phyloP scores from a whole-genome alignment of 164 flowering plant species.

The Brasenia schreberi region DNA sequence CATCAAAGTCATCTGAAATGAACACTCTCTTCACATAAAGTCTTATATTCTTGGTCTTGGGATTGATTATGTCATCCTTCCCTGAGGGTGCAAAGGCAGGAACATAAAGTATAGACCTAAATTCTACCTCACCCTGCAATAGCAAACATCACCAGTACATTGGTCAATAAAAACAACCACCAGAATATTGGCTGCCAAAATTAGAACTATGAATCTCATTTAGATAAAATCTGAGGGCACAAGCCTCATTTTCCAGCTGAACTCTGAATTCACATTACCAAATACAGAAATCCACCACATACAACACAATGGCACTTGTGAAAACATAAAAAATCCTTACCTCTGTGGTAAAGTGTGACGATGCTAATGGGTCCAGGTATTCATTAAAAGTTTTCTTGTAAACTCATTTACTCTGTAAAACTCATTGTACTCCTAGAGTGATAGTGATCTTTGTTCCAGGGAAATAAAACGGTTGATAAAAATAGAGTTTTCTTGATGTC shows the following conservation, averaged over 20 bases:
- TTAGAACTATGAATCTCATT: too few relatives aligned
- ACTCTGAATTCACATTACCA: too few relatives aligned
- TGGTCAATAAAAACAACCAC: too few relatives aligned
- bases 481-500: too few relatives aligned
- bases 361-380: conserved; percentile 91
- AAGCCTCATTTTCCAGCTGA: too few relatives aligned
- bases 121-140: conserved; percentile 93
- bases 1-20: conserved; percentile 95
- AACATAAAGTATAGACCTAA: conserved; percentile 82
- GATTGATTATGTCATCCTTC: conserved; percentile 62
- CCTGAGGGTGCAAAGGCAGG: conserved; percentile 60
- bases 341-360: conserved; percentile 97
- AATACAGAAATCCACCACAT: too few relatives aligned
- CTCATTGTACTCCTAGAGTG: conserved; percentile 86
- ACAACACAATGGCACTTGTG: background rate
- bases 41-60: conserved; percentile 89
- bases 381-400: conserved; percentile 74
- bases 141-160: too few relatives aligned
- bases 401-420: conserved; percentile 54
- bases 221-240: too few relatives aligned
- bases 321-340: conserved; percentile 8
- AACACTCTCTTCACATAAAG: conserved; percentile 89
- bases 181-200: too few relatives aligned
- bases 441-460: conserved; percentile 82
- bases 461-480: conserved; percentile 91